Evolutionary conservation across 768 basidiomycete species (phyloP), one percentile per base, ranked within the genome.

Genomic region (Suillus weaverae): DNA sequence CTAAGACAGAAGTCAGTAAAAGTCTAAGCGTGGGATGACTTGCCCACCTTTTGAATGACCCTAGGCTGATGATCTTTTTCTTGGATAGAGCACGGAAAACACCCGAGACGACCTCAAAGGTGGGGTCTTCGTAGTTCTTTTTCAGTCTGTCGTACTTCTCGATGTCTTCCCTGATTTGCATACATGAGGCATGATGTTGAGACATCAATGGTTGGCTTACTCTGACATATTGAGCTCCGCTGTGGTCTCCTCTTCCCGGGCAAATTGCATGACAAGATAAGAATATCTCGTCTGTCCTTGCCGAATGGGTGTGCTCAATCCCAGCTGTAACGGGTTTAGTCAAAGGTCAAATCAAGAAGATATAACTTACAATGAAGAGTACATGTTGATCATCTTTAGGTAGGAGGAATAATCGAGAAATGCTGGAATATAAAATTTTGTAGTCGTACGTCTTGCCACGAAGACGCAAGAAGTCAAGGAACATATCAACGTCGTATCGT

Each of bases 381-480:
- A 97, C 91, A 73, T 98, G 97, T 61, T 92, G 87, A 69, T 99
- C 97, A 72, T 99, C 97, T 74, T 97, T 97, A 18, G 97, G 97
- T 5, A 99, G 82, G 30, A 99, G 82, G 84, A 99, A 99, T 10
- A 99, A 79, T 64, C 87, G 85, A 30, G 92, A 89, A 69, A 99
- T 94, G 67, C 90, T 91, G 43, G 86, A 84, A 78, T 96, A 97
- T 30, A 93, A 83, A 64, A 99, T 94, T 79, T 98, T 95, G 84
- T 99, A 99, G 77, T 99, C 97, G 78, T 99, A 99, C 2, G 96
- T 98, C 79, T 98, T 97, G 61, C 97, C 97, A n/a, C 95, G 90
- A 38, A 99, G 80, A 50, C 97, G 89, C 73, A 99, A 77, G 81
- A 95, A 99, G 61, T 93, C 92, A 32, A 89, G 89, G 83, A 94